These are phyloP conservation scores for Ramalina peruviana DNA, from an alignment of 495 filamentous ascomycete genomes.

Conservation along the genomic window DNA sequence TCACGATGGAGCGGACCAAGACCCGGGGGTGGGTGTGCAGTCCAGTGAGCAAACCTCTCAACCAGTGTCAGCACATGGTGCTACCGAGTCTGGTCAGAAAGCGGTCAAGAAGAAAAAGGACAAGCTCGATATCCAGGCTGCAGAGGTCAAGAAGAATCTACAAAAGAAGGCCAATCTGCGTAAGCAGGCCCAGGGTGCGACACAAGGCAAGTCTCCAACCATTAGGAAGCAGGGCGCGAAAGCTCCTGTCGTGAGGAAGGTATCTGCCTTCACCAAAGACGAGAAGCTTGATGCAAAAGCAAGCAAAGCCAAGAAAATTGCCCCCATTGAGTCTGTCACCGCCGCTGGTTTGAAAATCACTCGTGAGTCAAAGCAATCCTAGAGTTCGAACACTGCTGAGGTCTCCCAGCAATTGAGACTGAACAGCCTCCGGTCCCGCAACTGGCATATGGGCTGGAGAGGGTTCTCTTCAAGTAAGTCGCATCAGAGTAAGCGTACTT, in stretches of 20 bases:
- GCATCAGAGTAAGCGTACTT: background rate
- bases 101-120: no score
- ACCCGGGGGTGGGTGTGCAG: no score
- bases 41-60: background rate
- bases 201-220: no score
- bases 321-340: slow-evolving; percentile 7
- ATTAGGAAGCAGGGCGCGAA: no score
- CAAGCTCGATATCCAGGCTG: no score
- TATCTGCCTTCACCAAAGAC: no score
- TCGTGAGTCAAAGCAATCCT: background rate
- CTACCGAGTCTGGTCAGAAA: background rate
- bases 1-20: no score
- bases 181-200: no score
- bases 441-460: slow-evolving; percentile 67
- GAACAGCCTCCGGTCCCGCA: slow-evolving; percentile 48
- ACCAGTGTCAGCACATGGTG: background rate
- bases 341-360: slow-evolving; percentile 9
- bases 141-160: no score
- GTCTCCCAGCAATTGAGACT: slow-evolving; percentile 33
- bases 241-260: no score
- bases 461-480: slow-evolving; percentile 77
- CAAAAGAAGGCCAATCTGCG: no score
- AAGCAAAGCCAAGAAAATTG: background rate
- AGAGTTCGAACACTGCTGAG: slow-evolving; percentile 8
- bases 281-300: no score